Evolutionary conservation across 2,329 filamentous ascomycete genomes (phyloP), one percentile per base, ranked within the genome.

Genomic region (Lachnellula occidentalis): DNA sequence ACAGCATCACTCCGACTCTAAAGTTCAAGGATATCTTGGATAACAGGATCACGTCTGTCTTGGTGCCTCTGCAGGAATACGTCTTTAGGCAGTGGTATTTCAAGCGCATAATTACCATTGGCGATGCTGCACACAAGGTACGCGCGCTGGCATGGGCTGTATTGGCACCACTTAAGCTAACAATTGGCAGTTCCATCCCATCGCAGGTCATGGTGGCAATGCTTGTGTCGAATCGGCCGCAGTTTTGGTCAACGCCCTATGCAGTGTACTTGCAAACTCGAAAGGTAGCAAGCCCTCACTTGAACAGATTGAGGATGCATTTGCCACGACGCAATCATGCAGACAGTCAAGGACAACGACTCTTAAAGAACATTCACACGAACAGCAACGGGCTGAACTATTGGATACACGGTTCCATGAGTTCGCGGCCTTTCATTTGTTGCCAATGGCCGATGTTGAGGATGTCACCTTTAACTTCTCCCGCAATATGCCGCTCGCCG

Each of bases 21-120:
- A 60, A 36, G 7, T 61, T 64, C 19, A 43, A 50, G 6, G 60
- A 58, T 22, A 21, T 64, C 5, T 58, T 55, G 51, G 46, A 57
- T 11, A 49, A 22, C 6, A 51, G 41, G 31, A 59, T 48, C 7
- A 17, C 46, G 2, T 53, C 41, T 14, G 46, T 36, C 17, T 27
- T 64, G 19, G 53, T 52, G 19, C 15, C 58, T 6, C 48, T 60
- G 12, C 57, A 60, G 17, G 63, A 64, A 49, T 50, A 49, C 12
- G 46, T 73, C 1, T 67, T 73, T n/a, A 57, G 68, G 11, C 64
- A 67, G 36, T 76, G 73, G 70, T 66, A 71, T 48, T 73, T 67
- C 42, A 65, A 68, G 11, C 62, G 74, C 9, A 68, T 73, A 3
- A 64, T 75, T 3, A 62, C 58, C 34, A 42, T 64, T 14, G 61